Base-by-base conservation (phyloP, 495 filamentous ascomycete species). In the Poronia punctata region DNA sequence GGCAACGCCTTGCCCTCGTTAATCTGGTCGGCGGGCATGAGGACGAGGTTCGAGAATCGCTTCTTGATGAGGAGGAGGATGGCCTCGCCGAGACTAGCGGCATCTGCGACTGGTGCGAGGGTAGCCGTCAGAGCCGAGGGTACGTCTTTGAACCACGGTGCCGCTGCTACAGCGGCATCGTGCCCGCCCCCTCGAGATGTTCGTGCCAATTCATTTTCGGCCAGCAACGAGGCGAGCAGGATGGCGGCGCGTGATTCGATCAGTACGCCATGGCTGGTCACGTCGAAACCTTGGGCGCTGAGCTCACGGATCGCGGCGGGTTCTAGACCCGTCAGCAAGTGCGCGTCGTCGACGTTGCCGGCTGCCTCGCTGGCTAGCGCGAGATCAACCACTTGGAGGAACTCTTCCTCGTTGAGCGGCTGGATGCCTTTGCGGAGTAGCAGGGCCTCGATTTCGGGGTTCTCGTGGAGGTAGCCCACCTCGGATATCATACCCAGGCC, bases 21-120 rank as follows among this genome's bases (percentile, higher is more conserved):
- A 1, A 71, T 41, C 26, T 66, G 43, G 15, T 67, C 62, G 4
- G 53, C 3, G 0, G 56, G 56, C 16, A 62, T 40, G 3, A 64
- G 35, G 11, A 64, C 35, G 15, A 67, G 23, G 17, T 57, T 57
- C 1, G 38, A 42, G 35, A 66, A 57, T 18, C 46, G 49, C 27
- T 60, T 44, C 25, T 29, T 25, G 7, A 57, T 28, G 5, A 48
- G 22, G 0, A 31, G 16, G 0, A 52, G 21, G 14, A 63, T 24
- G 1, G 53, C 56, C 6, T 45, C 45, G 0, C 23, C 26, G 11
- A 46, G 25, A 2, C 42, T 25, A 5, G 15, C 17, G 7, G 35
- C 39, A 19, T 38, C 31, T 9, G 33, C 23, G 7, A 36, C 44
- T 8, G 46, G 12, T 3, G 15, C 22, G 11, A 49, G 22, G 5